These are phyloP conservation scores for Santalum album DNA, from an alignment of 164 flowering plant genomes.

Conservation along the genomic window DNA sequence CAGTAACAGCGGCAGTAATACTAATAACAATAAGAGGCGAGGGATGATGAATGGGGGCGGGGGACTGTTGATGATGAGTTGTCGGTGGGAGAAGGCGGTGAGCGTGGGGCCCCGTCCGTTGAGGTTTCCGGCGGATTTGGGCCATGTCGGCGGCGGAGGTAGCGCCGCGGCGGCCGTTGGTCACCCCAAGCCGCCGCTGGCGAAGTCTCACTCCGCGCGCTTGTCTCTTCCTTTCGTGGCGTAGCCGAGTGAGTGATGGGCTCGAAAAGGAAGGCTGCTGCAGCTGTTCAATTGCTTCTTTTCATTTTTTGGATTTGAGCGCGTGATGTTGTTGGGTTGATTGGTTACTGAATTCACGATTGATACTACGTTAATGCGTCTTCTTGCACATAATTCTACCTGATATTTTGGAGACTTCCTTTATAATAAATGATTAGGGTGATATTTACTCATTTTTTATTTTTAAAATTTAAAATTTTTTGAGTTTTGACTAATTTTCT, in stretches of 20 bases:
- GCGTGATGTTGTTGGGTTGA: too few species aligned
- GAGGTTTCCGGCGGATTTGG: conserved; percentile 8
- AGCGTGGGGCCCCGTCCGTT: conserved; percentile 61
- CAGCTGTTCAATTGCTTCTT: too few species aligned
- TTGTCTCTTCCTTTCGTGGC: conserved; percentile 21
- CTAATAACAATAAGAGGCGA: conserved; percentile 8
- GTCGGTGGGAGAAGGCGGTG: conserved; percentile 79
- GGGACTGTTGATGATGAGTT: conserved; percentile 41
- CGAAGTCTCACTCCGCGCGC: conserved; percentile 21
- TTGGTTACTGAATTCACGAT: too few species aligned
- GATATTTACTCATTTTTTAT: too few species aligned
- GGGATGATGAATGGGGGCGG: conserved; percentile 16
- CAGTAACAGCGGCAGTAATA: conserved; percentile 6
- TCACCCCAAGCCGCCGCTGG: conserved; percentile 15
- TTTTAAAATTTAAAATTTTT: too few species aligned
- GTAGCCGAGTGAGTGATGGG: neutral
- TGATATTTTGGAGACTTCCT: too few species aligned
- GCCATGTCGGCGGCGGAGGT: conserved; percentile 37
- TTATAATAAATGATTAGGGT: too few species aligned
- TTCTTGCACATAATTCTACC: too few species aligned
- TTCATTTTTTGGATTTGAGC: too few species aligned
- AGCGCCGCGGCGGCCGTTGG: conserved; percentile 13
- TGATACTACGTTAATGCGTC: too few species aligned
- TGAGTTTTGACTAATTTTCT: too few species aligned
- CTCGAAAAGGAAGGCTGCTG: too few species aligned